Conservation (phyloP, 306 rosid genomes). For the Adenanthera pavonina region DNA sequence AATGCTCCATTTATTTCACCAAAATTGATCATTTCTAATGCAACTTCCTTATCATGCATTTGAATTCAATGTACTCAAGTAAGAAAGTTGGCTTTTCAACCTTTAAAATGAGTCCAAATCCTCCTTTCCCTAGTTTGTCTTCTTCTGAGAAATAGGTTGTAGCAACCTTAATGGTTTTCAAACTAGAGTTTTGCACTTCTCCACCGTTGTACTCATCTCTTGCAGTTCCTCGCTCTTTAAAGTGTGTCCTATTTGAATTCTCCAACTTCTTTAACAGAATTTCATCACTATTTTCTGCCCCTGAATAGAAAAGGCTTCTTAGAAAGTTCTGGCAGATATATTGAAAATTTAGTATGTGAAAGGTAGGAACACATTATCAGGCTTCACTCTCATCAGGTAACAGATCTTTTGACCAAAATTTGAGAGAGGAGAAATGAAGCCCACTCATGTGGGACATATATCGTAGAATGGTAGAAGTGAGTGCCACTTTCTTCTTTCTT, state of each 20-base stretch:
- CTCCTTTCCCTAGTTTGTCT: constrained; percentile 55
- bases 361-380: background rate
- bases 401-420: background rate
- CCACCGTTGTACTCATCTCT: constrained; percentile 35
- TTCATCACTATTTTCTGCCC: constrained; percentile 26
- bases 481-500: background rate
- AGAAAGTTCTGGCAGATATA: background rate
- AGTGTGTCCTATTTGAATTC: background rate
- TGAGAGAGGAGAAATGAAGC: background rate
- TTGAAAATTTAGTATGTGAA: background rate
- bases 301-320: constrained; percentile 15
- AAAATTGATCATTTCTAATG: background rate
- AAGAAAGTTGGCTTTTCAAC: constrained; percentile 4
- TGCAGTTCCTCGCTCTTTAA: constrained; percentile 16
- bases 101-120: constrained; percentile 60
- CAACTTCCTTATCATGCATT: background rate
- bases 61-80: background rate
- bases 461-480: background rate
- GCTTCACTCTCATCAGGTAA: background rate
- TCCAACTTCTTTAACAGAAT: constrained; percentile 28
- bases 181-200: constrained; percentile 45
- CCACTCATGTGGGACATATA: background rate
- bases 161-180: constrained; percentile 41
- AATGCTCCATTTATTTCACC: background rate
- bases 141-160: constrained; percentile 49